These are phyloP conservation scores for Mycena chlorophos DNA, from an alignment of 768 basidiomycete genomes.

Conservation along the genomic window DNA sequence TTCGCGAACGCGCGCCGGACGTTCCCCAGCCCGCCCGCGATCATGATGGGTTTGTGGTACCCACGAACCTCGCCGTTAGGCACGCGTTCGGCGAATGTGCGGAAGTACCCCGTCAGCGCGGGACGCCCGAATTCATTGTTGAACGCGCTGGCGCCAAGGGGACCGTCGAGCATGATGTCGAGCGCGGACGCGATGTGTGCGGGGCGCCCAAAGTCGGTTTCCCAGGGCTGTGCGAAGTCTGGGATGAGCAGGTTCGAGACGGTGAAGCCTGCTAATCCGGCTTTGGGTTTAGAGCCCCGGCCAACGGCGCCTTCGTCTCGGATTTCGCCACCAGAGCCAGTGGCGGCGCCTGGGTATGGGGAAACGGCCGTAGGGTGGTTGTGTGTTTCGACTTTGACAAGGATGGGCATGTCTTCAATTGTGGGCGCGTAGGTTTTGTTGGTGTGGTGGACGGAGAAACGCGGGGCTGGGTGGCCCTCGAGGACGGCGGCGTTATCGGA, in stretches of 20 bases:
- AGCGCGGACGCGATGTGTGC: slow-evolving; percentile 88
- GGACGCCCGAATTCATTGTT: slow-evolving; percentile 99
- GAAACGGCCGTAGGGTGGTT: slow-evolving; percentile 99
- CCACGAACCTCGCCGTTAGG: slow-evolving; percentile 73
- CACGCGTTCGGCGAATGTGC: slow-evolving; percentile 85
- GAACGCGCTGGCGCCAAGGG: slow-evolving; percentile 92
- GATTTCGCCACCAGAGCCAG: slow-evolving; percentile 97
- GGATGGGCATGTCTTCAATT: slow-evolving; percentile 77
- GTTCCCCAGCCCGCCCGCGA: slow-evolving; percentile 95
- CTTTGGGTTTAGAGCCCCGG: slow-evolving; percentile 93
- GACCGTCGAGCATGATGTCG: slow-evolving; percentile 97
- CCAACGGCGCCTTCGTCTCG: slow-evolving; percentile 97
- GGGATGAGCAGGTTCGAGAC: slow-evolving; percentile 93
- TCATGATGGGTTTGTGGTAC: slow-evolving; percentile 99
- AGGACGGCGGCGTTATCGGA: slow-evolving; percentile 98
- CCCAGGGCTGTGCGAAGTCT: slow-evolving; percentile 92
- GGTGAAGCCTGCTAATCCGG: slow-evolving; percentile 89
- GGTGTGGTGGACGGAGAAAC: slow-evolving; percentile 47
- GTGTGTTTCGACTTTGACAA: slow-evolving; percentile 98
- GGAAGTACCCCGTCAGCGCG: slow-evolving; percentile 89
- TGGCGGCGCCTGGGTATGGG: slow-evolving; percentile 97
- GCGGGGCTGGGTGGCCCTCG: slow-evolving; percentile 69
- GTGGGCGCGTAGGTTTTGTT: slow-evolving; percentile 53
- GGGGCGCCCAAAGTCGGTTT: slow-evolving; percentile 89
- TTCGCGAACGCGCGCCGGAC: slow-evolving; percentile 81